Conservation (phyloP, 176 grass and related monocot species). For the Poa annua region DNA sequence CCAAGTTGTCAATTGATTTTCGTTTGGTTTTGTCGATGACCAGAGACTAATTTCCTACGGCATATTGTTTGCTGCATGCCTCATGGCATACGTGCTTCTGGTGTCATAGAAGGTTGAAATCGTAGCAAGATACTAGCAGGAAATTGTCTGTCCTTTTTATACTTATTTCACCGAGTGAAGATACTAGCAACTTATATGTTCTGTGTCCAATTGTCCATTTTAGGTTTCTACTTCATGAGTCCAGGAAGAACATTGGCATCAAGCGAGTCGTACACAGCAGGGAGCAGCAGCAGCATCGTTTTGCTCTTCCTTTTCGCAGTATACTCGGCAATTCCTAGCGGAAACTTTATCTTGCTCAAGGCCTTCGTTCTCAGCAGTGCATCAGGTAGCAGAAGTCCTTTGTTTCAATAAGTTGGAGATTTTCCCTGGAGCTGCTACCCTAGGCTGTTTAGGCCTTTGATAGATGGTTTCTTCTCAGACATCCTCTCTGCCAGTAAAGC, state of each 20-base stretch:
- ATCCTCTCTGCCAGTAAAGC: conserved; percentile 45
- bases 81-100: neutral
- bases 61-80: neutral
- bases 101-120: neutral
- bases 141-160: neutral
- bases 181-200: conserved; percentile 24
- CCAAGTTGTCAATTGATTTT: neutral
- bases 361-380: conserved; percentile 46
- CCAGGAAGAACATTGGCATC: conserved; percentile 60
- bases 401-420: conserved; percentile 3
- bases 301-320: conserved; percentile 61
- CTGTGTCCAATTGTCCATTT: conserved; percentile 40
- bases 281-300: conserved; percentile 53
- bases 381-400: conserved; percentile 22
- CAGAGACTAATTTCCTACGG: neutral
- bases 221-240: conserved; percentile 73
- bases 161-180: neutral
- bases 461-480: conserved; percentile 76
- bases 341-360: conserved; percentile 65
- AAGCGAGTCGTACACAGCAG: conserved; percentile 54
- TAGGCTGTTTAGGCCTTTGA: conserved; percentile 28
- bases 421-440: conserved; percentile 1
- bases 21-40: neutral
- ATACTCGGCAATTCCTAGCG: conserved; percentile 60
- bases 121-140: neutral